phyloP scores from a whole-genome alignment of 768 basidiomycete species.

The Podaxis sp. region DNA sequence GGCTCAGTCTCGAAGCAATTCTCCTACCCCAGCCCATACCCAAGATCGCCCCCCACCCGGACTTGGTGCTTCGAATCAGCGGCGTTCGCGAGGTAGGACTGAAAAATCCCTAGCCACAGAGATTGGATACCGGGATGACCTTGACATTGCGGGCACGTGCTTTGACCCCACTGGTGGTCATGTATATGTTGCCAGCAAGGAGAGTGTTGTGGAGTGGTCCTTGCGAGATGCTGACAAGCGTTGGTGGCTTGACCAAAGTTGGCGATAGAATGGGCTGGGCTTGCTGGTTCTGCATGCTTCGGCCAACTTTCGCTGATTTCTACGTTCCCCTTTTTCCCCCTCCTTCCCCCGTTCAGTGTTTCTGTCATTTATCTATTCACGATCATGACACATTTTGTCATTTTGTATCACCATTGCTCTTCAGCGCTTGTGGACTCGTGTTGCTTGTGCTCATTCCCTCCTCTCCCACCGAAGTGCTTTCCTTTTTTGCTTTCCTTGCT shows the following conservation, averaged over 20 bases:
- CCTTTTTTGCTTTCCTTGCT: not conserved
- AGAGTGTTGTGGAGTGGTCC: conserved; percentile 19
- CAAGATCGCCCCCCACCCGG: not conserved
- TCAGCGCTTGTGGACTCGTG: not conserved
- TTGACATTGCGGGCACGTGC: conserved; percentile 32
- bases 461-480: not conserved
- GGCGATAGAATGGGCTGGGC: conserved; percentile 29
- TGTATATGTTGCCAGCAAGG: conserved; percentile 29
- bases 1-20: conserved; percentile 30
- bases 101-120: conserved; percentile 11
- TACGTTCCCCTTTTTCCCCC: not conserved
- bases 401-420: not conserved
- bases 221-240: conserved; percentile 68
- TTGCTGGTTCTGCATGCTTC: not conserved
- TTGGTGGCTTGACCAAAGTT: conserved; percentile 63
- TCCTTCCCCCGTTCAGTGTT: not conserved
- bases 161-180: conserved; percentile 32
- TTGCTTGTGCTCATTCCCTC: not conserved
- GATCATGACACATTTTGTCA: not conserved
- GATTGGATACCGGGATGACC: conserved; percentile 23
- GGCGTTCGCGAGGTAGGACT: not conserved
- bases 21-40: conserved; percentile 31
- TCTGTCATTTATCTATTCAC: conserved; percentile 1
- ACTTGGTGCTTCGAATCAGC: not conserved
- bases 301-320: not conserved